These are phyloP conservation scores for Aureobasidium sp. DNA, from an alignment of 2,329 filamentous ascomycete genomes.

Conservation along the genomic window DNA sequence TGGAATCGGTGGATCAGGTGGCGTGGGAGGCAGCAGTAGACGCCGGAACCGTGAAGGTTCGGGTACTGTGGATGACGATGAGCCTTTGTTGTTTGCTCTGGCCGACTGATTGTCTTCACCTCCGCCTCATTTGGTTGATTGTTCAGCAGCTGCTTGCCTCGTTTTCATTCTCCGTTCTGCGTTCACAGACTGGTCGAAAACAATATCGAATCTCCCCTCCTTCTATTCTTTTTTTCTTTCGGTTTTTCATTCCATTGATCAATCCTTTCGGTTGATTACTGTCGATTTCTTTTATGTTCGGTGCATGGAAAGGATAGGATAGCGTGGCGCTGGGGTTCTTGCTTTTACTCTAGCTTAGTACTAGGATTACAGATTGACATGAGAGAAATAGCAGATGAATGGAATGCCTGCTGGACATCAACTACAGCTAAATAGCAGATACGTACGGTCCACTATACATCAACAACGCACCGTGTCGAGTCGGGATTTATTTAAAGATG, in stretches of 20 bases:
- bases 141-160: neutral
- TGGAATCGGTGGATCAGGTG: neutral
- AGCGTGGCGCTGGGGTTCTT: no score
- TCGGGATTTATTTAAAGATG: no score
- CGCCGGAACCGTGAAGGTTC: slow-evolving; percentile 16
- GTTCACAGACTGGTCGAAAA: neutral
- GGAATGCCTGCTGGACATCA: no score
- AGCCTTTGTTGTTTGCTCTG: slow-evolving; percentile 66
- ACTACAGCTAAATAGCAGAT: no score
- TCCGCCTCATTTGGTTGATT: neutral
- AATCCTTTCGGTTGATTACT: no score
- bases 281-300: no score
- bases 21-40: neutral
- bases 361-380: no score
- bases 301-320: no score
- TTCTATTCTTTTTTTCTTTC: neutral
- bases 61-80: slow-evolving; percentile 51
- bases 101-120: slow-evolving; percentile 43
- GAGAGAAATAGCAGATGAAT: no score
- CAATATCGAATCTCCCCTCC: neutral
- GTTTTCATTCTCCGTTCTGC: neutral
- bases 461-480: no score
- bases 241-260: no score
- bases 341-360: no score
- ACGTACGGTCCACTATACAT: neutral